phyloP scores from a whole-genome alignment of 2,329 filamentous ascomycete species.

The Pyricularia grisea region DNA sequence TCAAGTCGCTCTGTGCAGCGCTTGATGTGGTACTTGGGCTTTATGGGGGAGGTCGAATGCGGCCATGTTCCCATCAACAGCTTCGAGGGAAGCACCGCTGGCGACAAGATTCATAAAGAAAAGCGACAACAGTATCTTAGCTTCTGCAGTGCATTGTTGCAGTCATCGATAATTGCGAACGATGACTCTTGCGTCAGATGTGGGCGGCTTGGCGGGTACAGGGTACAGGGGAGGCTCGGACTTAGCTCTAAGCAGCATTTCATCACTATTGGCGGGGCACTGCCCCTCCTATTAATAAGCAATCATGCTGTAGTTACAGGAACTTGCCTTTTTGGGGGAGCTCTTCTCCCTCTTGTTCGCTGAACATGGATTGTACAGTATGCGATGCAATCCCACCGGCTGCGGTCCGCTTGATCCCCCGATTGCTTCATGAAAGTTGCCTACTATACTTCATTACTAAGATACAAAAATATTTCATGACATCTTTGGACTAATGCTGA shows the following conservation, averaged over 20 bases:
- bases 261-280: neutral
- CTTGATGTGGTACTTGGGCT: neutral
- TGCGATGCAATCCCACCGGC: neutral
- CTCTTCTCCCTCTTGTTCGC: neutral
- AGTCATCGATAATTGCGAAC: neutral
- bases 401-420: neutral
- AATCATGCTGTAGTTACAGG: neutral
- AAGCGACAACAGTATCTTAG: neutral
- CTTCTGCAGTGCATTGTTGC: neutral
- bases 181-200: neutral
- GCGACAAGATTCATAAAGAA: neutral
- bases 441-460: neutral
- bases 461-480: neutral
- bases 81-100: neutral
- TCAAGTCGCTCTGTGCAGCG: neutral
- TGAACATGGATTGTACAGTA: neutral
- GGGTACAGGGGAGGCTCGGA: neutral
- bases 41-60: neutral
- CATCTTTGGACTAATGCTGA: neutral
- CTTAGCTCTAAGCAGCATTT: neutral
- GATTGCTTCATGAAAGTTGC: neutral
- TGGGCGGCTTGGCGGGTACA: neutral
- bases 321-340: neutral
- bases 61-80: neutral
- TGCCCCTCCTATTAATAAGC: neutral